phyloP scores from a whole-genome alignment of 1,284 basidiomycete genomes.

The Ustilago curta region DNA sequence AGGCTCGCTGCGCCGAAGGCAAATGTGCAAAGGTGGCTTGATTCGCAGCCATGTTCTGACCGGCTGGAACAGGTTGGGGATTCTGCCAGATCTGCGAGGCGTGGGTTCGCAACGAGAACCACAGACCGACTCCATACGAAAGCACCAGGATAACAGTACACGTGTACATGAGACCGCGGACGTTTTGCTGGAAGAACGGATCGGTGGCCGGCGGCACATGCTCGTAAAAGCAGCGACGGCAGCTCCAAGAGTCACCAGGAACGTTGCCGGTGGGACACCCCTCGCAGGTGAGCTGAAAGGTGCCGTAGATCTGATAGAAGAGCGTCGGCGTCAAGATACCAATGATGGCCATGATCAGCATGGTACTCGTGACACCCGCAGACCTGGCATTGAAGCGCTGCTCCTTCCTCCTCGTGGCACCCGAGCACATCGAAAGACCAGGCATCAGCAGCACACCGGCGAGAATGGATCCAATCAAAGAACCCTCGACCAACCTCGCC shows the following conservation, averaged over 20 bases:
- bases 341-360: conserved; percentile 99
- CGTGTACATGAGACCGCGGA: conserved; percentile 92
- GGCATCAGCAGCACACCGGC: conserved; percentile 98
- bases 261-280: conserved; percentile 77
- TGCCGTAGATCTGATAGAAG: conserved; percentile 98
- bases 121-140: conserved; percentile 94
- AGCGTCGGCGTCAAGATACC: conserved; percentile 94
- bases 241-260: conserved; percentile 76
- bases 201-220: conserved; percentile 92
- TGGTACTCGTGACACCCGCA: conserved; percentile 97
- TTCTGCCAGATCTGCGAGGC: conserved; percentile 99
- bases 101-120: conserved; percentile 98
- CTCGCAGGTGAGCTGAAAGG: conserved; percentile 93
- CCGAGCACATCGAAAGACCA: conserved; percentile 95
- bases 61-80: conserved; percentile 66
- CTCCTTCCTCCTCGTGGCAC: conserved; percentile 90
- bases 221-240: conserved; percentile 92
- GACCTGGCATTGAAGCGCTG: conserved; percentile 98
- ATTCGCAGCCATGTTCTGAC: conserved; percentile 51
- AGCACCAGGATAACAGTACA: conserved; percentile 90
- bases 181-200: conserved; percentile 95
- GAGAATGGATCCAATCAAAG: conserved; percentile 90
- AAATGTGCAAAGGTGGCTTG: conserved; percentile 46
- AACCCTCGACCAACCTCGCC: conserved; percentile 94
- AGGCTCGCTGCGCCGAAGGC: conserved; percentile 74